Conservation (phyloP, 2,329 filamentous ascomycete species). For the Neopestalotiopsis rosae region DNA sequence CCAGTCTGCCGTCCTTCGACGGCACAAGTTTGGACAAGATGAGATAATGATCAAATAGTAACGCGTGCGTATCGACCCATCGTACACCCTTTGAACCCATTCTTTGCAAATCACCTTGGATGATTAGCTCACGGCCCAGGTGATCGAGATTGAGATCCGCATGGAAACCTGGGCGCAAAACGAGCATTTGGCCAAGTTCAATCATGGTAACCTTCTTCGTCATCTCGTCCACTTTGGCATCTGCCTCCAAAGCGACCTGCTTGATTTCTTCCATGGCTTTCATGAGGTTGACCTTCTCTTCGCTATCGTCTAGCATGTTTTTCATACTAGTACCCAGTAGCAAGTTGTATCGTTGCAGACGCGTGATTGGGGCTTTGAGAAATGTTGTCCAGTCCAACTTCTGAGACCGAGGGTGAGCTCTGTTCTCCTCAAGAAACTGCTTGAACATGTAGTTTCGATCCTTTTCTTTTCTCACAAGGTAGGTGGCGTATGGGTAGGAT, state of each 20-base stretch:
- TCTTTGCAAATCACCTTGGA: constrained; percentile 86
- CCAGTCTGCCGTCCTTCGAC: constrained; percentile 70
- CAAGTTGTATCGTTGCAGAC: constrained; percentile 87
- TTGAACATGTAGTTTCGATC: constrained; percentile 86
- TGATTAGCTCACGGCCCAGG: constrained; percentile 88
- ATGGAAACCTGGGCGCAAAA: constrained; percentile 86
- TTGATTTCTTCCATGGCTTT: constrained; percentile 93
- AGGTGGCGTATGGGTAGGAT: constrained; percentile 83
- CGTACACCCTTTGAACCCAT: constrained; percentile 88
- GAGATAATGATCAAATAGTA: constrained; percentile 96
- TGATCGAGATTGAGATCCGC: constrained; percentile 91
- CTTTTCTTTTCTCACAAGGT: constrained; percentile 82
- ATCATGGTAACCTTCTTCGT: constrained; percentile 87
- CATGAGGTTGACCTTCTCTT: constrained; percentile 85
- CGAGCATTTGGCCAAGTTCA: constrained; percentile 82
- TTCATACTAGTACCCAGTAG: constrained; percentile 83
- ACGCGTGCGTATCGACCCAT: constrained; percentile 91
- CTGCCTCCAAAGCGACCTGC: constrained; percentile 86
- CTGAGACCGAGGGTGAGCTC: constrained; percentile 77
- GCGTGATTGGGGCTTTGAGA: constrained; percentile 89
- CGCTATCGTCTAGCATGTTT: constrained; percentile 81
- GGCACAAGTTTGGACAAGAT: constrained; percentile 84
- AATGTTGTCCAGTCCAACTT: constrained; percentile 94
- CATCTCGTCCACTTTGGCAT: constrained; percentile 90
- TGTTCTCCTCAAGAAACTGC: constrained; percentile 81